Evolutionary conservation across 2,329 filamentous ascomycete genomes (phyloP).

Genomic region (Alternaria infectoria): DNA sequence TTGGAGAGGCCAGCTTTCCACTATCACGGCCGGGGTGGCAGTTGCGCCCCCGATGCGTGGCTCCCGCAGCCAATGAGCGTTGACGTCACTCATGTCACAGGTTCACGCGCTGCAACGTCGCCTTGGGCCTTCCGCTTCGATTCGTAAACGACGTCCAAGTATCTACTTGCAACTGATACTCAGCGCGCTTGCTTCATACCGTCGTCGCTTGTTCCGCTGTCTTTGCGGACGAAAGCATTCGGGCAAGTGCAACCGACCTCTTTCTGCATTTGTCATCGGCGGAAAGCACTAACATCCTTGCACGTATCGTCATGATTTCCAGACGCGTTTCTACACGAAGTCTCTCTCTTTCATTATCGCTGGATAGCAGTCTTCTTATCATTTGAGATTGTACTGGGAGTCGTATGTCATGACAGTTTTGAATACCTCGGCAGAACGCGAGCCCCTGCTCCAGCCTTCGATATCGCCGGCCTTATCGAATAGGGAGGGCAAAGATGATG

Average conservation of each 20-base stretch:
- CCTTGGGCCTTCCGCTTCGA: background rate
- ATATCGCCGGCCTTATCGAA: conserved; percentile 27
- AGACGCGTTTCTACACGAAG: conserved; percentile 1
- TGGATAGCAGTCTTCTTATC: background rate
- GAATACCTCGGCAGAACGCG: conserved; percentile 28
- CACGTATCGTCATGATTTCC: conserved; percentile 18
- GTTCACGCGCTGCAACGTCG: conserved; percentile 7
- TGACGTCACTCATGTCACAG: conserved; percentile 29
- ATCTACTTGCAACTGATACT: background rate
- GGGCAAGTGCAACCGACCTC: conserved; percentile 6
- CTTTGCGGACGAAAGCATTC: conserved; percentile 19
- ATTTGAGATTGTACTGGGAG: background rate
- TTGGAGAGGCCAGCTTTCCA: conserved; percentile 46
- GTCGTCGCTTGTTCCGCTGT: background rate
- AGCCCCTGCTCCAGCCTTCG: conserved; percentile 34
- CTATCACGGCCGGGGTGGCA: conserved; percentile 22
- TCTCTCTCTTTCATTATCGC: background rate
- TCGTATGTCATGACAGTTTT: conserved; percentile 19
- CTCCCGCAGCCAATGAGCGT: conserved; percentile 38
- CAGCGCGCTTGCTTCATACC: background rate
- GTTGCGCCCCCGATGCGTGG: conserved; percentile 20
- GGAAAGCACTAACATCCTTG: conserved; percentile 9
- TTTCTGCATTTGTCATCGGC: conserved; percentile 32
- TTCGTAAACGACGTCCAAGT: background rate
- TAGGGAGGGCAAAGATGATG: conserved; percentile 25